Evolutionary conservation across 805 yeast species (phyloP), one percentile per base, ranked within the genome.

Genomic region (Lipomyces starkeyi): DNA sequence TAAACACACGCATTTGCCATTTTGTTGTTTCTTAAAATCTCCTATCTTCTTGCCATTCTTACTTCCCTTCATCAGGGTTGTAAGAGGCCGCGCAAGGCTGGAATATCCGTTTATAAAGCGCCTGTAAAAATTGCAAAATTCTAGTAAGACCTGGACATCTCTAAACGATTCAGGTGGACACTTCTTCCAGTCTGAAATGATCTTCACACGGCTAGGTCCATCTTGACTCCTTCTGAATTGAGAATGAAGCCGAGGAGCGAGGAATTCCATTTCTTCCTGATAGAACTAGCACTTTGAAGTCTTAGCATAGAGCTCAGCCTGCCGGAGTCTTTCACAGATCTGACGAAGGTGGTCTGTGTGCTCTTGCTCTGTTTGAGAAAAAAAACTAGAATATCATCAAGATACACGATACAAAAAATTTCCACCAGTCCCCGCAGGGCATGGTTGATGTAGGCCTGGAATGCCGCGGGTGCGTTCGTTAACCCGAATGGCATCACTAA

Each of bases 401-500:
- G 29, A 49, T 70, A 74, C 0, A 72, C 75, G 1, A 11, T 29
- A 9, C 61, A 62, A 27, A 49, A 49, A n/a, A n/a, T 27, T 0
- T 61, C 63, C 5, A 74, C 62, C 29, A 37, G 61, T 8, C 69
- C 65, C 1, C 59, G 58, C 14, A 69, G 32, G 14, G 69, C 37
- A 20, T 57, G 43, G 53, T 69, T 65, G 56, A 68, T 65, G n/a
- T 58, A 57, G 5, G 60, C 22, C 37, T 75, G 78, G 55, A 77
- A 76, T 2, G 73, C 63, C 1, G 75, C 73, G 1, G 78, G 78
- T 1, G 76, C 78, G 60, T 73, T 75, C 13, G 67, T 40, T 55
- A 74, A 60, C 0, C 78, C 79, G 62, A 76, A 75, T 0, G 77
- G 78, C 76, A 76, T 74, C 6, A 73, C 77, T 1, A 37, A 58